Evolutionary conservation across 495 filamentous ascomycete genomes (phyloP).

Genomic region (Hapsidospora chrysogenum): DNA sequence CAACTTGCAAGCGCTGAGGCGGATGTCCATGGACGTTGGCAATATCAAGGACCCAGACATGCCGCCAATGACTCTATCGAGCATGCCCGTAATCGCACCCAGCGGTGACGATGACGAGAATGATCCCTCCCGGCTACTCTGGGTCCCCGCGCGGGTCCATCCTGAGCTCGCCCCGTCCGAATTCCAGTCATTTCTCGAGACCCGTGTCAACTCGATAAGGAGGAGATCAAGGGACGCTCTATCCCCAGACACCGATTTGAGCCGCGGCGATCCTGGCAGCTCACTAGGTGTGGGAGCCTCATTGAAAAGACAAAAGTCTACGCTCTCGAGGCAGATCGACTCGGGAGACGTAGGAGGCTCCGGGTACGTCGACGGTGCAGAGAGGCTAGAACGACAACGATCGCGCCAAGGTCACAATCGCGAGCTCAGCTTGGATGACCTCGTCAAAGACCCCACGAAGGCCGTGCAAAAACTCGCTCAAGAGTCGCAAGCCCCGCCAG

Average conservation of each 20-base stretch:
- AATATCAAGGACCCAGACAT: conserved; percentile 85
- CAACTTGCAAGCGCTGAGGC: conserved; percentile 84
- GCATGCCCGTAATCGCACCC: conserved; percentile 58
- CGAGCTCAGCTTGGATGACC: conserved; percentile 49
- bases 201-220: conserved; percentile 75
- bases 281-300: no score
- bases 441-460: conserved; percentile 68
- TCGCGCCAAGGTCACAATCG: conserved; percentile 39
- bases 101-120: conserved; percentile 66
- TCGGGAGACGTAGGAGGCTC: no score
- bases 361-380: conserved; percentile 74
- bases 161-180: conserved; percentile 91
- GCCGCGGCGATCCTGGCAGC: conserved; percentile 43
- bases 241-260: conserved; percentile 31
- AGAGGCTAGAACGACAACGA: conserved; percentile 59
- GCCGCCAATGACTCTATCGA: conserved; percentile 44
- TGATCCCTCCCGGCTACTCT: conserved; percentile 77
- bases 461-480: conserved; percentile 48
- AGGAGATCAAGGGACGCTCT: conserved; percentile 59
- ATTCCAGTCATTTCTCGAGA: conserved; percentile 93
- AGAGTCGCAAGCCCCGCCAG: conserved; percentile 18
- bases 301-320: conserved; percentile 79
- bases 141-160: conserved; percentile 89
- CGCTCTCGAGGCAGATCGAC: conserved; percentile 87
- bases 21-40: conserved; percentile 97